Base-by-base conservation (phyloP, 2,329 filamentous ascomycete genomes). In the Aspergillus tanneri region DNA sequence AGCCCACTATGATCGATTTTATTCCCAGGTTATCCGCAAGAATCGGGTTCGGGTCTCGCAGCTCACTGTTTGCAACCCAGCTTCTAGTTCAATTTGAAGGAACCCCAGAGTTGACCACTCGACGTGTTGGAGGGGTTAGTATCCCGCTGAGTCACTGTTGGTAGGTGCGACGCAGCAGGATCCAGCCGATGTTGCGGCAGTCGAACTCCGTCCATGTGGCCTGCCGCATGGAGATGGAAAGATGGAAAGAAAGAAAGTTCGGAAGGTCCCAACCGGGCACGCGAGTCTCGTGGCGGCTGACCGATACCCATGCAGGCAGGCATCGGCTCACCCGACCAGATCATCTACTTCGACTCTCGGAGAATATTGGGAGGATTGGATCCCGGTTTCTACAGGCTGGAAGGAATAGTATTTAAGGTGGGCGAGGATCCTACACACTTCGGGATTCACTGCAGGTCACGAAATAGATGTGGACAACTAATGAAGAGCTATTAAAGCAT, bases 311-410 rank as follows among this genome's bases (percentile, higher is more conserved):
- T 34, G 24, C 24, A 42, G 32, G 16, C 30, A 28, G 18, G 35
- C 39, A 43, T 35, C 37, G 27, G 34, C 50, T 50, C 55, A 56
- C 38, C 51, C 41, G 55, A 56, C 53, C 45, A 27, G 47, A 47
- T 58, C 55, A 57, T 46, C 43, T 43, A 39, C n/a, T n/a, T n/a
- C n/a, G n/a, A n/a, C n/a, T n/a, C n/a, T n/a, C n/a, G n/a, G n/a
- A n/a, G n/a, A n/a, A n/a, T n/a, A n/a, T n/a, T n/a, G n/a, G n/a
- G n/a, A n/a, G n/a, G n/a, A n/a, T n/a, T n/a, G n/a, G n/a, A n/a
- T n/a, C n/a, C n/a, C n/a, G n/a, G 30, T 6, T 34, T 6, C 30
- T 34, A 34, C 30, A 14, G 28, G 27, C 27, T 9, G 11, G n/a
- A n/a, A n/a, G n/a, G n/a, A n/a, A n/a, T n/a, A n/a, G n/a, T n/a